Conservation (phyloP, 2,329 filamentous ascomycete species). For the Pseudogymnoascus sp. region DNA sequence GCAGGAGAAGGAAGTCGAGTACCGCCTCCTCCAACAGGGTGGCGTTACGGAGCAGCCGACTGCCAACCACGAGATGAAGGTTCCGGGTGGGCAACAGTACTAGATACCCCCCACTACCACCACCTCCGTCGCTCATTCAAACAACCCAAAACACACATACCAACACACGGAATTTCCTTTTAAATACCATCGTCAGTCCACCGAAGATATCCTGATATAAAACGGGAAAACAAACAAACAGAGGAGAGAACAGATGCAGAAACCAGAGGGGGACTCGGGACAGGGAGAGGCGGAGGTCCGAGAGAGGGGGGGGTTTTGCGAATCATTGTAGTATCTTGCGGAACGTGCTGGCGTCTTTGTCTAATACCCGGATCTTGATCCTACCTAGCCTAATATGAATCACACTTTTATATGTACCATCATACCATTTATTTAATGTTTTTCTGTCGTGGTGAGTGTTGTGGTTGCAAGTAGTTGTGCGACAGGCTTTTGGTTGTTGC, state of each 20-base stretch:
- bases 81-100: background rate
- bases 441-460: background rate
- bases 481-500: background rate
- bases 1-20: constrained; percentile 19
- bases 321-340: background rate
- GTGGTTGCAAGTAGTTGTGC: background rate
- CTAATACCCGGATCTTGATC: constrained; percentile 4
- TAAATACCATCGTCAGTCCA: background rate
- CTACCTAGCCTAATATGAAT: constrained; percentile 3
- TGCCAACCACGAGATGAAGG: constrained; percentile 5
- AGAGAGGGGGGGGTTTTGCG: background rate
- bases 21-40: constrained; percentile 13
- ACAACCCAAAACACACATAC: background rate
- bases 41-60: constrained; percentile 4
- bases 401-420: background rate
- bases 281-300: background rate
- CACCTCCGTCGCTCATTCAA: background rate
- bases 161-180: background rate
- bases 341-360: constrained; percentile 1
- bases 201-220: constrained; percentile 2
- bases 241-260: background rate
- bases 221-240: background rate
- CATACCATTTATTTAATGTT: background rate
- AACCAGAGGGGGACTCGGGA: background rate
- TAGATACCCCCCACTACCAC: background rate